Evolutionary conservation across 495 filamentous ascomycete genomes (phyloP), one percentile per base, ranked within the genome.

Genomic region (Massariosphaeria phaeospora): DNA sequence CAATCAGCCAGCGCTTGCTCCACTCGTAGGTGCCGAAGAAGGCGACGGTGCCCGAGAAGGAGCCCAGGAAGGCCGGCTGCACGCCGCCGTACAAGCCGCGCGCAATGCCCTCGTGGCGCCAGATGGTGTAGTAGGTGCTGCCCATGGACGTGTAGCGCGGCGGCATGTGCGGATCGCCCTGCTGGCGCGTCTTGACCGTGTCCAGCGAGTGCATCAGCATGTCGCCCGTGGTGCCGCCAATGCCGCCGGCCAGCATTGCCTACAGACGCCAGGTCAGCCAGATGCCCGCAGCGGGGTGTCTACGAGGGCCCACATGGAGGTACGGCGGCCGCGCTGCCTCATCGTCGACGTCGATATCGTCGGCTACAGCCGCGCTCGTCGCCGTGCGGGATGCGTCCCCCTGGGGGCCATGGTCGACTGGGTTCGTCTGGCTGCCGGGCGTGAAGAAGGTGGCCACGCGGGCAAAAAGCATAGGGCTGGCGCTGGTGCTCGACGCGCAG

Each of bases 191-290:
- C 72, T 98, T 98, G 48, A 98, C 93, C 7, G 93, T 98, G 73
- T 98, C 93, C 68, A 98, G 79, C 39, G 91, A 96, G 70, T 98
- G 93, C 94, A 98, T 97, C 54, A 98, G 75, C 80, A 98, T 88
- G 70, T 98, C 93, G 45, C 93, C 93, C 40, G 85, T 91, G 25
- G 85, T 89, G 23, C 93, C 93, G 58, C 93, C 93, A 21, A 88
- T 67, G 47, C 91, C 93, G 52, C 93, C 93, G 11, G 94, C 93
- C 54, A 97, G 74, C 91, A 96, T 97, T 64, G 84, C 85, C 89
- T 98, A 64, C 20, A 39, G 4, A 15, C 13, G 7, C 26, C 24
- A 15, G 29, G n/a, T 44, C 12, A 46, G 33, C 34, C 43, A 29
- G 29, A 15, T n/a, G 13, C 34, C 3, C 4, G 3, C 10, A 13